Percentiles rank a stretch among this genome's conserved stretches.
phyloP scores from a whole-genome alignment of 1,284 basidiomycete species.

The Ceratobasidium sp. region DNA sequence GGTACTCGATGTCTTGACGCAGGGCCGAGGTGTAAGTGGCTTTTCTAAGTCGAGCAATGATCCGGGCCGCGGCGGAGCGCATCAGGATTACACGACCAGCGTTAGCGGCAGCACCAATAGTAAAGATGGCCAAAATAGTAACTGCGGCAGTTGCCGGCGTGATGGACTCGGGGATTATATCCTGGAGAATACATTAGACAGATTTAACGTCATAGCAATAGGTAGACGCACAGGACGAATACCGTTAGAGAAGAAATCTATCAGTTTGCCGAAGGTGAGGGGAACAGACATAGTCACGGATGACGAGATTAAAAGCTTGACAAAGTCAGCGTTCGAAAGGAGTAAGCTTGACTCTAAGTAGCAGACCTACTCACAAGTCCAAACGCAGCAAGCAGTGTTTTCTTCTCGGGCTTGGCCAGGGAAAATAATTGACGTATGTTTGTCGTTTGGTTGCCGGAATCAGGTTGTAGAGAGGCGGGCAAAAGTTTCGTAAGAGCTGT shows the following conservation, averaged over 20 bases:
- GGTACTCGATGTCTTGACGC: conserved; percentile 91
- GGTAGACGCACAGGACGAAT: conserved; percentile 70
- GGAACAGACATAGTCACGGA: conserved; percentile 92
- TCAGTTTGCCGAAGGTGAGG: conserved; percentile 90
- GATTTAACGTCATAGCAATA: background rate
- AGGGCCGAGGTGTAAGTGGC: conserved; percentile 86
- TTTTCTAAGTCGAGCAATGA: conserved; percentile 90
- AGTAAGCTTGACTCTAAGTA: too few relatives aligned
- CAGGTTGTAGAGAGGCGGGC: conserved; percentile 51
- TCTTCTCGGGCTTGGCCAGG: conserved; percentile 84
- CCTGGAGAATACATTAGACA: conserved; percentile 56
- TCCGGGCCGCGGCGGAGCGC: conserved; percentile 87
- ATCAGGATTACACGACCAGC: conserved; percentile 91
- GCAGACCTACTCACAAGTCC: conserved; percentile 61
- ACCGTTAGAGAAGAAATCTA: conserved; percentile 86
- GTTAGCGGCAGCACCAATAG: conserved; percentile 89
- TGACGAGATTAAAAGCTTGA: conserved; percentile 74
- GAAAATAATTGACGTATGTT: conserved; percentile 81
- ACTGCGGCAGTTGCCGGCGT: conserved; percentile 86
- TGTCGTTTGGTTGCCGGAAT: conserved; percentile 58
- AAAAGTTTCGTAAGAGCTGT: conserved; percentile 42
- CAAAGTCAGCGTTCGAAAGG: too few relatives aligned
- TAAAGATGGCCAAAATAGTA: conserved; percentile 84
- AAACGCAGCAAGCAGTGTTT: conserved; percentile 78
- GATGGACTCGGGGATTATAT: conserved; percentile 76